Evolutionary conservation across 257 asterid species (phyloP), one percentile per base, ranked within the genome.

Genomic region (Henckelia pumila): DNA sequence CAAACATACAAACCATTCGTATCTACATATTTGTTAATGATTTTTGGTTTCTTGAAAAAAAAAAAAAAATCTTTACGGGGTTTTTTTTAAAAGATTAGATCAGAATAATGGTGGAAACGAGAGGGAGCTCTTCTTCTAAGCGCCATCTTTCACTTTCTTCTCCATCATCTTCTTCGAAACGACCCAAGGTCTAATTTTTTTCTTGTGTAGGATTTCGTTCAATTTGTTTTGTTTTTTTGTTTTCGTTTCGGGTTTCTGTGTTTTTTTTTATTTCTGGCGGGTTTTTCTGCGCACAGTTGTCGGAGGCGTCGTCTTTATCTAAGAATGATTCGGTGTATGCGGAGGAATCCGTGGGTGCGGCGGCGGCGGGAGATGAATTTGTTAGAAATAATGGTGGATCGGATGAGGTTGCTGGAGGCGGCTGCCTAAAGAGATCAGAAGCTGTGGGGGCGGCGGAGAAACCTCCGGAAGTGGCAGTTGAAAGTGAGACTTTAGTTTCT

Each of bases 101-200:
- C 75, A 61, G 73, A 71, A 23, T 59, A 71, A 92, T 92, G 98
- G 98, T 89, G 56, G 96, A 88, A 76, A 92, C 95, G 63, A 82
- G 97, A 69, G 84, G 98, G 53, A 78, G 96, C 58, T 81, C 98
- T 69, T 74, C 94, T 30, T 82, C 98, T 6, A 92, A 92, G 74
- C 94, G 96, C 17, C 78, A 17, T 47, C 21, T 47, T 47, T 17
- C 91, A 19, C 77, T 81, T 3, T 33, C 85, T 56, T 78, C 91
- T 64, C 79, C 95, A 5, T 61, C 95, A 1, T 73, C 97, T 65
- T 67, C 96, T 65, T 59, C 56, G 14, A 92, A 92, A 81, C 87
- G 98, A 82, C 83, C 95, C 75, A 89, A 88, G 97, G 98, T 92
- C 74, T 8, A 74, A 65, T 72, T 57, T 78, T 68, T 77, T 21